Evolutionary conservation across 495 filamentous ascomycete genomes (phyloP), one percentile per base, ranked within the genome.

Genomic region (Penicillium diatomitis): DNA sequence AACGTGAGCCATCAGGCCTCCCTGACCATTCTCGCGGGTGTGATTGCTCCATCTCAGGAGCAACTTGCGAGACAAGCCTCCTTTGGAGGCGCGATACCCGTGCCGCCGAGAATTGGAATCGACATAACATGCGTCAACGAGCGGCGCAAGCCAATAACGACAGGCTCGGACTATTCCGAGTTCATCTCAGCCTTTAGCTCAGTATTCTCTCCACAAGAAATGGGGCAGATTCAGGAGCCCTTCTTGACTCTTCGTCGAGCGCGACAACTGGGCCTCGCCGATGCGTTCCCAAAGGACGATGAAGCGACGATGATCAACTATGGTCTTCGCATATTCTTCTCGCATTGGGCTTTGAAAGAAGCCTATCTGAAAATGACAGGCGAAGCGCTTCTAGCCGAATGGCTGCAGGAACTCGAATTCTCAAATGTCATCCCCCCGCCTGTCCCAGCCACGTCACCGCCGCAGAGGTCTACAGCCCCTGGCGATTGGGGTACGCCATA

Each of bases 291-390:
- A 7, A 34, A 37, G 9, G 46, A 52, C 35, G 58, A 64, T 38
- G 57, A 65, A 5, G 64, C 60, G 38, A 58, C 61, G 32, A 29
- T 27, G 3, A 44, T 60, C 5, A 48, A 71, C 38, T 77, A 75
- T 38, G 78, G 83, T 32, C 70, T 94, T 38, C 74, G 90, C 3
- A 70, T 81, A 4, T 96, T 96, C 64, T 95, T 92, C 58, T 81
- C 89, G 2, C 86, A 85, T 54, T 96, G 88, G 87, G 88, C 84
- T 47, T 73, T 92, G 46, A 86, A 92, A 55, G 90, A 96, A 68
- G 86, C 90, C 1, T 96, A 90, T 67, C 81, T 96, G 53, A 96
- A 96, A 76, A 80, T 96, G 78, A 88, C 87, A 6, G 90, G 90
- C 31, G 89, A 95, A 55, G 90, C 87, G 11, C 70, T 96, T 42